Percentiles rank a stretch among this genome's conserved stretches.
phyloP scores from a whole-genome alignment of 176 grass and related monocot genomes.

The Bolboschoenus planiculmis region DNA sequence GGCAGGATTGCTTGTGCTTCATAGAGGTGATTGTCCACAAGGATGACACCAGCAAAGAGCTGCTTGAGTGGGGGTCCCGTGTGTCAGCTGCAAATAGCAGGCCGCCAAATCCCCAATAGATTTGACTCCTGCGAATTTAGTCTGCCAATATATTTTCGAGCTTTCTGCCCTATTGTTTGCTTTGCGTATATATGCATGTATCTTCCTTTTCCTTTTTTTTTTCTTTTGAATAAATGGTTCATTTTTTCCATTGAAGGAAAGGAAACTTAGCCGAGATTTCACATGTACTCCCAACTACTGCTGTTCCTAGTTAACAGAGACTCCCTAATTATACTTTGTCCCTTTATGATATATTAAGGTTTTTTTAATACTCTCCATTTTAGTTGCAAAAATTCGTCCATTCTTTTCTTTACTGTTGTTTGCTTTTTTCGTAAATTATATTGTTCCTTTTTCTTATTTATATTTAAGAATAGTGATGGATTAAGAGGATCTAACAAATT shows the following conservation, averaged over 20 bases:
- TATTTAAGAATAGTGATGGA: too few species aligned
- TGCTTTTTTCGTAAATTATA: too few species aligned
- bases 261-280: neutral
- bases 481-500: too few species aligned
- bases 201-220: neutral
- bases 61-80: conserved; percentile 34
- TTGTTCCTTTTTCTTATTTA: too few species aligned
- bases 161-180: neutral
- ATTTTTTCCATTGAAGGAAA: neutral
- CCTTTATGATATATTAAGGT: neutral
- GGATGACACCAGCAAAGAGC: conserved; percentile 32
- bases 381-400: too few species aligned
- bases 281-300: neutral
- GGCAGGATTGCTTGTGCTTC: conserved; percentile 29
- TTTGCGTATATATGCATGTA: neutral
- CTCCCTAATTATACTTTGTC: neutral
- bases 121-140: neutral
- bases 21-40: conserved; percentile 32
- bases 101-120: conserved; percentile 24
- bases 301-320: too few species aligned
- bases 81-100: conserved; percentile 29
- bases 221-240: neutral
- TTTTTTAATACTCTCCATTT: too few species aligned
- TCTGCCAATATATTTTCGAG: neutral
- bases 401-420: too few species aligned